Percentiles rank a stretch among this genome's conserved stretches.
Conservation (phyloP, 768 basidiomycete genomes). For the Clavaria fumosa region DNA sequence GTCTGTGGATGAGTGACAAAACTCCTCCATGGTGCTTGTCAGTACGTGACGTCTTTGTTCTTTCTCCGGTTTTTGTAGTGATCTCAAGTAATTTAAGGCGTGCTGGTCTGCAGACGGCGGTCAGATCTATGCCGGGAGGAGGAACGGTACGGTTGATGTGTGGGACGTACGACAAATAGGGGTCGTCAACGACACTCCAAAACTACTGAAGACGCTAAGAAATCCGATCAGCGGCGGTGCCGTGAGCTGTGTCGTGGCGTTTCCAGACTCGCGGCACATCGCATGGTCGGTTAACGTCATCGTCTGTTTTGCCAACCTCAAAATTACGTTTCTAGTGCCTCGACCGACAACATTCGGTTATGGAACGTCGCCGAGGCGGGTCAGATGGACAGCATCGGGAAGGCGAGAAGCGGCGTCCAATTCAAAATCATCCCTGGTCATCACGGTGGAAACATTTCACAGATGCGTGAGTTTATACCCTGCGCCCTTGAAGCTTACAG, state of each 20-base stretch:
- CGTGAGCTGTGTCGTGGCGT: constrained; percentile 80
- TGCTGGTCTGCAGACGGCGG: constrained; percentile 86
- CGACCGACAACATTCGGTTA: constrained; percentile 80
- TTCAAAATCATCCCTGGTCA: constrained; percentile 96
- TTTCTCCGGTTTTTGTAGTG: background rate
- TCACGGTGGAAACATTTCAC: constrained; percentile 86
- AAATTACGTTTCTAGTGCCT: constrained; percentile 40
- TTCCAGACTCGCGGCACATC: constrained; percentile 85
- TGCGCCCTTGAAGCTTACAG: constrained; percentile 9
- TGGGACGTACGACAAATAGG: constrained; percentile 89
- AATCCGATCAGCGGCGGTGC: constrained; percentile 84
- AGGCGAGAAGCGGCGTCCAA: constrained; percentile 52
- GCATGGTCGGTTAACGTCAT: constrained; percentile 49
- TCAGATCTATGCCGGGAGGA: constrained; percentile 80
- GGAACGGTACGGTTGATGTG: constrained; percentile 82
- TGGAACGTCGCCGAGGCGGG: constrained; percentile 82
- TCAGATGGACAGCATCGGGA: constrained; percentile 47
- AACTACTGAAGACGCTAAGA: constrained; percentile 63
- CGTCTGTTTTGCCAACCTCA: constrained; percentile 3
- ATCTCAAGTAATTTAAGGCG: constrained; percentile 36
- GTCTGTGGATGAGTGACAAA: constrained; percentile 81
- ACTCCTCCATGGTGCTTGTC: constrained; percentile 94
- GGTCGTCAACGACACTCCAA: constrained; percentile 51
- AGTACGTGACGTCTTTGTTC: constrained; percentile 29
- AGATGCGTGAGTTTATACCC: constrained; percentile 56